Percentiles rank a stretch among this genome's conserved stretches.
phyloP scores from a whole-genome alignment of 2,329 filamentous ascomycete genomes.

The Pseudogymnoascus sp. region DNA sequence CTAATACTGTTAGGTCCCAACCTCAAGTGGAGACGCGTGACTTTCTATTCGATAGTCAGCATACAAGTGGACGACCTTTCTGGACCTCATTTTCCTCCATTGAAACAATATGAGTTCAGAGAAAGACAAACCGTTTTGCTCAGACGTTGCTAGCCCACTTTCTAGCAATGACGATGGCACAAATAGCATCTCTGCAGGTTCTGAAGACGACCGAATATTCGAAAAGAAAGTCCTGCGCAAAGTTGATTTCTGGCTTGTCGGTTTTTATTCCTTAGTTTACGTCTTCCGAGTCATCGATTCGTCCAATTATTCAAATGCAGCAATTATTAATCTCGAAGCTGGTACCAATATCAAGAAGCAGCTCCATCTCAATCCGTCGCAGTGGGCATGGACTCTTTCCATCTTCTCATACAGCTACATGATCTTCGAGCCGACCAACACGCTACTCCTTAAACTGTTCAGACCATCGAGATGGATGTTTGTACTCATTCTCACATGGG shows the following conservation, averaged over 20 bases:
- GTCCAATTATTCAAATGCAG: constrained; percentile 34
- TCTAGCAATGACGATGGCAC: constrained; percentile 13
- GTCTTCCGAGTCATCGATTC: constrained; percentile 35
- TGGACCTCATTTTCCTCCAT: background rate
- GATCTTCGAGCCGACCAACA: constrained; percentile 34
- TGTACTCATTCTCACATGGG: constrained; percentile 30
- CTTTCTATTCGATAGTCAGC: background rate
- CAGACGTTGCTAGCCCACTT: background rate
- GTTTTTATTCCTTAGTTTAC: constrained; percentile 33
- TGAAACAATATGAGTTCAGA: background rate
- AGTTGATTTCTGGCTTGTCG: constrained; percentile 30
- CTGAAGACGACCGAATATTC: constrained; percentile 19
- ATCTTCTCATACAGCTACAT: constrained; percentile 37
- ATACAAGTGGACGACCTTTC: background rate
- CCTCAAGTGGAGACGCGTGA: background rate
- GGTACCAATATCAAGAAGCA: constrained; percentile 35
- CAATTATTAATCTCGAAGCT: constrained; percentile 35
- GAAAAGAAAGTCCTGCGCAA: constrained; percentile 30
- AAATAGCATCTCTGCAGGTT: constrained; percentile 3
- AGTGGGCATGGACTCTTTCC: constrained; percentile 35
- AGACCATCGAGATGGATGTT: constrained; percentile 26
- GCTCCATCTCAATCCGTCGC: constrained; percentile 26
- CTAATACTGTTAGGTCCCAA: too few species aligned
- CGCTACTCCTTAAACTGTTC: constrained; percentile 32
- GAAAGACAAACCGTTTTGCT: background rate